A percentile compares a stretch with the other conserved stretches of the same genome.
These are phyloP conservation scores for Gossypium bickii DNA, from an alignment of 345 rosid species.

Conservation along the genomic window DNA sequence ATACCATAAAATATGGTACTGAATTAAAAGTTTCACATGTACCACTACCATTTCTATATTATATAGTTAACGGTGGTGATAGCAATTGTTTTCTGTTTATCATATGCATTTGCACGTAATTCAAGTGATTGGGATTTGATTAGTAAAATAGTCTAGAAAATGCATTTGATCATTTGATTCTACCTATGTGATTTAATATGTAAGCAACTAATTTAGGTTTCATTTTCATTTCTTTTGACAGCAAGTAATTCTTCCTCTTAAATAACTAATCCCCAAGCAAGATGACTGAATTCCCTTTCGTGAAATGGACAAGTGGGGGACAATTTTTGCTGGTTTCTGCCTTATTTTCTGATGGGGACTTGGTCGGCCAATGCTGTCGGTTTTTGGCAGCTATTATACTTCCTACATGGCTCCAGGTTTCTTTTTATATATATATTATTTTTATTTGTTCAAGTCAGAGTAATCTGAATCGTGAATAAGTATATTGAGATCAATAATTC, in stretches of 20 bases:
- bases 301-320: constrained; percentile 9
- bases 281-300: neutral
- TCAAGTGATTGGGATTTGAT: neutral
- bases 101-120: neutral
- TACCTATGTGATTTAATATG: no score
- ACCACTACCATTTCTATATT: neutral
- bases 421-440: no score
- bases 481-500: neutral
- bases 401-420: neutral
- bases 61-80: neutral
- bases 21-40: neutral
- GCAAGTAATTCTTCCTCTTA: neutral
- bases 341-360: neutral
- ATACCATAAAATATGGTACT: neutral
- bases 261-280: neutral
- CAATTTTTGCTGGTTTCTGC: neutral
- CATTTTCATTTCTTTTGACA: no score
- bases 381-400: neutral
- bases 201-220: no score
- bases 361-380: neutral
- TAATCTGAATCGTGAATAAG: neutral
- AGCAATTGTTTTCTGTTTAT: neutral
- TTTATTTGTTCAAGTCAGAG: neutral
- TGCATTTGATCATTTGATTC: neutral
- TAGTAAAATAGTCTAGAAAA: neutral